Evolutionary conservation across 139 green algal species (phyloP), one percentile per base, ranked within the genome.

Genomic region (Gonium pectorale): DNA sequence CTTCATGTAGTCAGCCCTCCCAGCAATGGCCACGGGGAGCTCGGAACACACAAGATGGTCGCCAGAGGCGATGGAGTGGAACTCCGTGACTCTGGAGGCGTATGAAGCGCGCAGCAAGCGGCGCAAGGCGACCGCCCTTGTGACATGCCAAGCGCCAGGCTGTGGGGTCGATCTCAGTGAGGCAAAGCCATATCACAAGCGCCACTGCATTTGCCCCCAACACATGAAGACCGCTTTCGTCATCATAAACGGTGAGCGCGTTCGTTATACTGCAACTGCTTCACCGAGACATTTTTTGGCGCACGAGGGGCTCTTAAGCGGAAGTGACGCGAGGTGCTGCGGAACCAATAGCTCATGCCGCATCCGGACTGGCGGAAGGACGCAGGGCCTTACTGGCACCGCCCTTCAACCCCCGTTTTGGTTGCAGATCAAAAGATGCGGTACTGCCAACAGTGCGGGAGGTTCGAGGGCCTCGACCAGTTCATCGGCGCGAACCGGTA

Each of bases 371-470:
- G n/a, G n/a, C n/a, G n/a, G n/a, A n/a, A n/a, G n/a, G n/a, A n/a
- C n/a, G n/a, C n/a, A n/a, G n/a, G n/a, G n/a, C n/a, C n/a, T n/a
- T n/a, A n/a, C n/a, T 56, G 49, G 13, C 49, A 56, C 49, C 17
- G 49, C 17, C 49, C 49, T 56, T 56, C 17, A 26, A n/a, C 56
- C n/a, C n/a, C n/a, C n/a, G n/a, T n/a, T 64, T 6, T 64, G 56
- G 17, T 17, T 31, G 46, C 74, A 82, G 75, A 60, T 5, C 43
- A 46, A 0, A 63, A 73, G 38, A 73, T 74, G 77, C 60, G 77
- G 0, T 83, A 83, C 43, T 83, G 77, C 31, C 77, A 83, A 54
- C 77, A 83, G 19, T 83, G 77, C 26, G 77, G 77, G 1, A 60
- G 63, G 2, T 83, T 83, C 33, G 77, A 83, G 31, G 38, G 22